Base-by-base conservation (phyloP, 352 stramenopile species). In the Phytophthora cactorum region DNA sequence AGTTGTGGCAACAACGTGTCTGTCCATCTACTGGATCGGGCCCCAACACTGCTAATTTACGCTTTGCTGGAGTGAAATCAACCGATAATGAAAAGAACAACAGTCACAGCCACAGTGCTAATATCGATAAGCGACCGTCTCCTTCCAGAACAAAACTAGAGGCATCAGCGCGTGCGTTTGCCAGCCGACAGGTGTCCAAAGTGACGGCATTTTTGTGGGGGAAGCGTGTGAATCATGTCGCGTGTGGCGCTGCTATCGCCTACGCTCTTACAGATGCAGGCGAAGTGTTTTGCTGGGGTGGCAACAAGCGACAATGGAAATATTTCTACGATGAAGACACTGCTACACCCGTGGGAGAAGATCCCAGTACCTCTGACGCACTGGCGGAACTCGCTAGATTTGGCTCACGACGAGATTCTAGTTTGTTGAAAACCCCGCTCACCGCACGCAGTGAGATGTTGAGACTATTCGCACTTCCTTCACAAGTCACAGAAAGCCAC, bases 201-300 rank as follows among this genome's bases (percentile, higher is more conserved):
- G 65, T 82, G 11, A 91, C 85, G 9, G 78, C 79, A 6, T 93
- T 91, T 56, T 58, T 95, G 22, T 95, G 87, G 87, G 87, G 75
- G 7, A 89, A 89, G 29, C 80, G 87, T 2, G 67, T 95, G 4
- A 75, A 62, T 9, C 74, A 81, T 53, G 77, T 95, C 7, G 68
- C 78, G 0, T 82, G 79, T 28, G 85, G 87, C 1, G 41, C 72
- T 12, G 66, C 75, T 22, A 73, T 93, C 5, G 75, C 75, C 0
- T 92, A 89, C 43, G 87, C 83, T 4, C 71, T 95, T 17, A 91
- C 87, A 9, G 85, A 92, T 52, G 57, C 81, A 1, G 85, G 85
- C 2, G 80, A 93, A 72, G 60, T 89, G 0, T 93, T 90, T 55
- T 92, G 82, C 54, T 95, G 87, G 87, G 87, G 87, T 27, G 87